These are phyloP conservation scores for Speleostelium caveatum DNA, from an alignment of 78 protist species.

Conservation along the genomic window DNA sequence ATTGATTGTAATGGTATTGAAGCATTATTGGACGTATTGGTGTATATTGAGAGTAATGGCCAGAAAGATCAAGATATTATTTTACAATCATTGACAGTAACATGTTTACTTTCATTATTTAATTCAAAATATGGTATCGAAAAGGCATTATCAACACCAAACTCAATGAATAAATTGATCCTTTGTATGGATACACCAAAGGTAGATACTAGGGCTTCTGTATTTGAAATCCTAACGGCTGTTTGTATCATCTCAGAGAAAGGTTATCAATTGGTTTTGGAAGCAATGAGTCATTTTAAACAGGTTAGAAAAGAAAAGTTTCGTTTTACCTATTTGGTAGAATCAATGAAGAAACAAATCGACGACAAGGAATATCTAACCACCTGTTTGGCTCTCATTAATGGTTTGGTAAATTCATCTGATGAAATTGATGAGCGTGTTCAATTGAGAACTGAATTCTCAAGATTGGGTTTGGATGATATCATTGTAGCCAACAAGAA, in stretches of 20 bases:
- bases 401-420: conserved; percentile 45
- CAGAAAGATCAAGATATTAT: conserved; percentile 28
- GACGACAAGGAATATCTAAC: conserved; percentile 54
- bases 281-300: conserved; percentile 56
- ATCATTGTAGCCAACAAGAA: conserved; percentile 10
- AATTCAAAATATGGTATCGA: conserved; percentile 61
- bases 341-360: conserved; percentile 23
- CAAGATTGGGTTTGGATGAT: conserved; percentile 44
- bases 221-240: conserved; percentile 46
- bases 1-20: conserved; percentile 45
- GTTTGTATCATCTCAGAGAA: conserved; percentile 48
- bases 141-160: conserved; percentile 32
- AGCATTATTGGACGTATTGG: conserved; percentile 33
- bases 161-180: conserved; percentile 41
- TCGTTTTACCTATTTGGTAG: conserved; percentile 35
- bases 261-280: conserved; percentile 40
- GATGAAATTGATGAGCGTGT: conserved; percentile 67
- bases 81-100: conserved; percentile 41
- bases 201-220: conserved; percentile 44
- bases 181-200: conserved; percentile 37
- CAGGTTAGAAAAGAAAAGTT: conserved; percentile 32
- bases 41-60: conserved; percentile 16
- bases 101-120: conserved; percentile 59
- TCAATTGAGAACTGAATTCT: conserved; percentile 44
- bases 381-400: conserved; percentile 27